These are phyloP conservation scores for Sechiopsis laciniata DNA, from an alignment of 306 rosid species.

Conservation along the genomic window DNA sequence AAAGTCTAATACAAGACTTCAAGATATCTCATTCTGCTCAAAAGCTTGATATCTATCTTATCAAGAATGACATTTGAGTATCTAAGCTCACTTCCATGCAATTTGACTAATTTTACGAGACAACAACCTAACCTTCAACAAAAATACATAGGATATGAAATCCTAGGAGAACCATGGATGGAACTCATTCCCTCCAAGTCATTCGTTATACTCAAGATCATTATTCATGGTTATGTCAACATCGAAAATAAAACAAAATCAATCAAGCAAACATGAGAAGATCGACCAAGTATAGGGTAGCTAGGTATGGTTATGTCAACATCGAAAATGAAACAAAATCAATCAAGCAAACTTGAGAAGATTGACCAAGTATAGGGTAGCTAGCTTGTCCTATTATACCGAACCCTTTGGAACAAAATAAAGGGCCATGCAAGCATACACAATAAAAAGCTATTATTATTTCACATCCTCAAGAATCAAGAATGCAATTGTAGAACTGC, in stretches of 20 bases:
- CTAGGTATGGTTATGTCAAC: neutral
- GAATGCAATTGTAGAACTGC: no score
- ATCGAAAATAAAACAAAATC: no score
- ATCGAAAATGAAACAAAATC: no score
- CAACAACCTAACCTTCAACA: neutral
- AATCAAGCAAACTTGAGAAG: neutral
- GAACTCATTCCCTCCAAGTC: neutral
- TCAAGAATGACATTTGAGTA: neutral
- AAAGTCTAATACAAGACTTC: neutral
- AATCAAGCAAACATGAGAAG: neutral
- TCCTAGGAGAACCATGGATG: neutral
- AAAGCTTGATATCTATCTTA: neutral
- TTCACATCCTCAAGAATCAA: neutral
- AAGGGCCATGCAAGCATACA: neutral
- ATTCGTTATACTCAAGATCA: neutral
- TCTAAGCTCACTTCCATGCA: neutral
- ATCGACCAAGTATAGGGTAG: neutral
- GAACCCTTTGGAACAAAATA: neutral
- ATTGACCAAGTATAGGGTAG: neutral
- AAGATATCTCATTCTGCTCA: neutral
- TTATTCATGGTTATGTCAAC: neutral
- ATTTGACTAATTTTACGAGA: neutral
- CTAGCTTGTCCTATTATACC: neutral
- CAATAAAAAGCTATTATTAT: neutral
- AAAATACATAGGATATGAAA: neutral